Base-by-base conservation (phyloP, 2,329 filamentous ascomycete genomes). In the Xylaria sp. region DNA sequence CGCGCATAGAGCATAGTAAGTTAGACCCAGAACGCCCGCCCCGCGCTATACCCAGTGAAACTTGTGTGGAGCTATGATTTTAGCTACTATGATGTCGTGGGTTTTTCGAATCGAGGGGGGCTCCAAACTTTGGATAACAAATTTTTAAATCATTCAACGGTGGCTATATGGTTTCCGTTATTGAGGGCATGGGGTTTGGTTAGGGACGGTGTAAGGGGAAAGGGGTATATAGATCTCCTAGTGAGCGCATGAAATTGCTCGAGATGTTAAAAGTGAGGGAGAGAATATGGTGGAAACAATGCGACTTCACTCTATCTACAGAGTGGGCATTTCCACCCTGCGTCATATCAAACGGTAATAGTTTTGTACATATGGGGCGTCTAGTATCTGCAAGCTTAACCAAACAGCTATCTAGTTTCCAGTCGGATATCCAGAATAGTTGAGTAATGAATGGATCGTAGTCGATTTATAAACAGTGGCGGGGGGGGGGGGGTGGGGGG, bases 241-340 rank as follows among this genome's bases (percentile, higher is more conserved):
- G 9, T 23, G 44, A 47, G 29, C n/a, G 29, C 8, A 1, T 10
- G 8, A 35, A 54, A 21, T 10, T 54, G 51, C 27, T 9, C 27
- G 18, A 37, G 29, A 23, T 21, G 10, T 25, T 18, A 25, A 57
- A 9, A 42, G n/a, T 18, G 16, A n/a, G 13, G 40, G 2, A 32
- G 40, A 42, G 48, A 62, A 53, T 32, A n/a, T 16, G 29, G 35
- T 59, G 57, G 32, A 58, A 62, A 25, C 61, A 13, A 50, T 35
- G 57, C 42, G 40, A 37, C 57, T 32, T 23, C 25, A 48, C 35
- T 18, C 29, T 35, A 51, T 25, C 27, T 48, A n/a, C n/a, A 18
- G 42, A 54, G 29, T 42, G 13, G 25, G 55, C 12, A 32, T 68
- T 68, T 61, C 60, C 55, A 60, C 57, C 13, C 47, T 60, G 67